phyloP scores from a whole-genome alignment of 106 monocot genomes.

The Hemerocallis citrina region DNA sequence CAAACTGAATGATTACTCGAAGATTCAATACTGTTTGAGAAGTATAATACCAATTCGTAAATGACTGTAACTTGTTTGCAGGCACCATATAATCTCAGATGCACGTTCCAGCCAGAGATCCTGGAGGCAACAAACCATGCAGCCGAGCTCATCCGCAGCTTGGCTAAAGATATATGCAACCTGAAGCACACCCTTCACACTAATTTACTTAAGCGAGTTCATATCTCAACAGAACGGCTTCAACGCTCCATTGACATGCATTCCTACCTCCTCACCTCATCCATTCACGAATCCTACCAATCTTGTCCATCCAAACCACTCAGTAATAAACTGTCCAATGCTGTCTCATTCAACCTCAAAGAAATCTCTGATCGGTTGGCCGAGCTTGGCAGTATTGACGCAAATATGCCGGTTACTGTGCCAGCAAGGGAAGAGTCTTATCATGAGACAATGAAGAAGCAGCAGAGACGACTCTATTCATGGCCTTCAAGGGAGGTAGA shows the following conservation, averaged over 20 bases:
- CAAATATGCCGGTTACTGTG: background rate
- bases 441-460: slow-evolving; percentile 57
- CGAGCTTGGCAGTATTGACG: background rate
- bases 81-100: slow-evolving; percentile 72
- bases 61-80: slow-evolving; percentile 23
- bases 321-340: slow-evolving; percentile 3
- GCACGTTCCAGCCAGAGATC: slow-evolving; percentile 65
- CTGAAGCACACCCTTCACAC: slow-evolving; percentile 49
- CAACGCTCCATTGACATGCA: slow-evolving; percentile 69
- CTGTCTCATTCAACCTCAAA: slow-evolving; percentile 22
- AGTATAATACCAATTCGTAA: no score
- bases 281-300: background rate
- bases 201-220: slow-evolving; percentile 40
- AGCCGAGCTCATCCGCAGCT: slow-evolving; percentile 49
- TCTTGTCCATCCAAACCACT: slow-evolving; percentile 4
- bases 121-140: slow-evolving; percentile 44
- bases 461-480: slow-evolving; percentile 57
- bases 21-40: no score
- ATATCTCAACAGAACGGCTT: slow-evolving; percentile 55
- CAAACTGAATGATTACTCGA: no score
- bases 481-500: slow-evolving; percentile 75
- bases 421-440: slow-evolving; percentile 23
- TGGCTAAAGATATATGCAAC: slow-evolving; percentile 57
- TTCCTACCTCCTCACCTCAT: slow-evolving; percentile 69
- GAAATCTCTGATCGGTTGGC: background rate